Evolutionary conservation across 2,329 filamentous ascomycete genomes (phyloP), one percentile per base, ranked within the genome.

Genomic region (Penicillium sclerotiorum): DNA sequence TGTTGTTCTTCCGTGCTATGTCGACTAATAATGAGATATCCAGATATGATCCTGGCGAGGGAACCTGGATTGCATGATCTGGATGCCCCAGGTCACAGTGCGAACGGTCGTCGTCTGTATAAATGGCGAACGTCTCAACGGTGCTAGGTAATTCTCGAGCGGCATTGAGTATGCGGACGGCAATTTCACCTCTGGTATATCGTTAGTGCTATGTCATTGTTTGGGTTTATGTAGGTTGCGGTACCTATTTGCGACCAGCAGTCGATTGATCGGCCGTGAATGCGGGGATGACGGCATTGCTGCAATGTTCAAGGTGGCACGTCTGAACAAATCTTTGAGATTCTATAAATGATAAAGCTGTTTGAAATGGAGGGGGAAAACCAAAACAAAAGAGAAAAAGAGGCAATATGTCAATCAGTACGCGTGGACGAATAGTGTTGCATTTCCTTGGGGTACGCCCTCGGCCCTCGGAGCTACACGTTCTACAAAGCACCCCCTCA

Each of bases 121-220:
- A 84, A 3, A 85, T 62, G 17, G 79, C 77, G 54, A 77, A 80
- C 1, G 81, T 84, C 46, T 82, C 76, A 8, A 84, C 71, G 11
- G 60, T 49, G 4, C 57, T 52, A 11, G 69, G 71, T 3, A 85
- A 70, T 65, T 87, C 84, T 33, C 81, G 74, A n/a, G 80, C 80
- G 47, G 83, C 76, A 23, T 78, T 76, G 27, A 86, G 70, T 40
- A 86, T 83, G 11, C 84, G 77, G 2, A 81, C 77, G 46, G 83
- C 83, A 44, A 87, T 86, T 65, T 87, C 84, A 47, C 84, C 84
- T 70, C 82, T 83, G 7, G 1, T 3, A n/a, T 5, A 4, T 35
- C 22, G 6, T 39, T 39, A 42, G 25, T 11, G 13, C 17, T 50
- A 12, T 9, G 23, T 36, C 13, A n/a, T 25, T 32, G 15, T 45